Percentiles rank a stretch among this genome's conserved stretches.
phyloP scores from a whole-genome alignment of 805 yeast genomes.

The Henningerozyma blattae region DNA sequence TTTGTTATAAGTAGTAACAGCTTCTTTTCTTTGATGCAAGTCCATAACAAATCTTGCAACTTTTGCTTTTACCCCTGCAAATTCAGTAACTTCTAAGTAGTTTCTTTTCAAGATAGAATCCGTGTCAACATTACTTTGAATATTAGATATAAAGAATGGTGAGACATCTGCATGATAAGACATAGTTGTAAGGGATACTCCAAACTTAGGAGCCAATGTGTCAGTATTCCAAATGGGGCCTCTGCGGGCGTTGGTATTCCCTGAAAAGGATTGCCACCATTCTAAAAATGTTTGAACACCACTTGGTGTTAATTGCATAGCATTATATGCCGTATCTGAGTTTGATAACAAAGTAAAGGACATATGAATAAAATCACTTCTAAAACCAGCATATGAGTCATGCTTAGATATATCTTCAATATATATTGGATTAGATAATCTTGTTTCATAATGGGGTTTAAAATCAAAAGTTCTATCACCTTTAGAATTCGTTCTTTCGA shows the following conservation, averaged over 20 bases:
- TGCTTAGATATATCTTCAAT: conserved; percentile 38
- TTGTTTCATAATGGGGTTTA: conserved; percentile 49
- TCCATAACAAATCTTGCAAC: conserved; percentile 47
- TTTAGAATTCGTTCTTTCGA: conserved; percentile 33
- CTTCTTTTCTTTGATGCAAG: conserved; percentile 50
- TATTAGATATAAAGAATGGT: conserved; percentile 66
- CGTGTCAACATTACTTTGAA: conserved; percentile 38
- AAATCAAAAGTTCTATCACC: conserved; percentile 32
- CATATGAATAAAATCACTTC: conserved; percentile 75
- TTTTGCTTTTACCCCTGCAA: conserved; percentile 62
- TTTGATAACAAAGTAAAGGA: conserved; percentile 42
- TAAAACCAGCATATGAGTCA: conserved; percentile 71
- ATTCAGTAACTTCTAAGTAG: conserved; percentile 25
- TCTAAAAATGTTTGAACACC: conserved; percentile 53
- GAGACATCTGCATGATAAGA: conserved; percentile 65
- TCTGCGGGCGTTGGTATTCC: conserved; percentile 66
- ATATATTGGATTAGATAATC: conserved; percentile 42
- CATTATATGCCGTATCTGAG: conserved; percentile 40
- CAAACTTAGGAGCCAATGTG: conserved; percentile 52
- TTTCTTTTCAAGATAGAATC: conserved; percentile 8
- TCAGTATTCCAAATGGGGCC: conserved; percentile 58
- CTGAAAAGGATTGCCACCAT: conserved; percentile 86
- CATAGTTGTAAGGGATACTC: conserved; percentile 61
- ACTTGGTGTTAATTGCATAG: conserved; percentile 66
- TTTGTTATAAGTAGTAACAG: conserved; percentile 32